Conservation (phyloP, 768 basidiomycete species). For the Suillus occidentalis region DNA sequence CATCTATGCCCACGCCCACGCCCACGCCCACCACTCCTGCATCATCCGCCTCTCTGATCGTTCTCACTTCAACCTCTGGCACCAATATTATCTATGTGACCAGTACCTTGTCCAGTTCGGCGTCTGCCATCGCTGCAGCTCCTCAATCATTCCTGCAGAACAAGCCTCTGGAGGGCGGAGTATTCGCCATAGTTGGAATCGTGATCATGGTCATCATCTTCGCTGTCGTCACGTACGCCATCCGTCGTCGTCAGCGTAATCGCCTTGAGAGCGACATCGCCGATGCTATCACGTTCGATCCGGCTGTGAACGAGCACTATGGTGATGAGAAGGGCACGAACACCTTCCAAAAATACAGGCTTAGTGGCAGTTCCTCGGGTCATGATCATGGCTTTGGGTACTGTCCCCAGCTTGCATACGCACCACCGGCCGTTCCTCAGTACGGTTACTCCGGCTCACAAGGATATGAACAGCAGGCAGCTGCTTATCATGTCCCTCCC, state of each 20-base stretch:
- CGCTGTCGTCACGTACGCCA: conserved; percentile 40
- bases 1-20: conserved; percentile 8
- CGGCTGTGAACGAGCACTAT: conserved; percentile 23
- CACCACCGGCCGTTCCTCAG: conserved; percentile 8
- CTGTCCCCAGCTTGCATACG: conserved; percentile 21
- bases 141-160: conserved; percentile 58
- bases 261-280: conserved; percentile 34
- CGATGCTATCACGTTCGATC: conserved; percentile 57
- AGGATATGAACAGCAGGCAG: conserved; percentile 20
- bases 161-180: conserved; percentile 58
- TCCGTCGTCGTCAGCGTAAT: conserved; percentile 50
- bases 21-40: conserved; percentile 12
- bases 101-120: conserved; percentile 25
- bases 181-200: conserved; percentile 55
- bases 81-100: conserved; percentile 31
- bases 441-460: conserved; percentile 20
- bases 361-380: conserved; percentile 27
- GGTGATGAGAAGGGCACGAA: conserved; percentile 25
- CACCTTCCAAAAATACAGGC: conserved; percentile 19
- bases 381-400: conserved; percentile 24
- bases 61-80: conserved; percentile 26
- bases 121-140: conserved; percentile 23
- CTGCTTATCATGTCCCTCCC: conserved; percentile 10
- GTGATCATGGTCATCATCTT: conserved; percentile 47
- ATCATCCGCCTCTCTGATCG: conserved; percentile 22